A percentile compares a stretch with the other conserved stretches of the same genome.
These are phyloP conservation scores for Candida ortonii DNA, from an alignment of 805 yeast genomes.

Conservation along the genomic window DNA sequence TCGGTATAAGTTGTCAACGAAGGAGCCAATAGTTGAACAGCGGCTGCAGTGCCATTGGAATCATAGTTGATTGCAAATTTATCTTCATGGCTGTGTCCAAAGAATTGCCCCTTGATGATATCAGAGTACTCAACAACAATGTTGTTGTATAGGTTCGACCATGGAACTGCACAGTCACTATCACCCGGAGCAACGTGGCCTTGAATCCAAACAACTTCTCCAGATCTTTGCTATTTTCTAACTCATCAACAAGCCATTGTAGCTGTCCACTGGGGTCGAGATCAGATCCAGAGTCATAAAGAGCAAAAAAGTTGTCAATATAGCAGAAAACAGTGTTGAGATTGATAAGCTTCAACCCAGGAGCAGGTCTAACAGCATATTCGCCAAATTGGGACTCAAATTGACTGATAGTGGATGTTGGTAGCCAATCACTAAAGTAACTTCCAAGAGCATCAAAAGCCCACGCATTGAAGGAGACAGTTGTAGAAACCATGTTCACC, in stretches of 20 bases:
- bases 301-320: conserved; percentile 1
- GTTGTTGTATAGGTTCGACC: conserved; percentile 3
- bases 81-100: conserved; percentile 4
- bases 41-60: conserved; percentile 1
- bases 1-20: conserved; percentile 4
- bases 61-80: conserved; percentile 2
- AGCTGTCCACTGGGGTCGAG: conserved; percentile 2
- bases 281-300: conserved; percentile 1
- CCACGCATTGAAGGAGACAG: conserved; percentile 1
- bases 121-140: conserved; percentile 3
- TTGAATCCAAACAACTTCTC: conserved; percentile 2
- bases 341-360: conserved; percentile 2
- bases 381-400: neutral
- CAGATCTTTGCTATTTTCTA: neutral
- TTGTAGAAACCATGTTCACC: neutral
- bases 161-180: conserved; percentile 1
- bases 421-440: conserved; percentile 2
- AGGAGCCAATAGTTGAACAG: conserved; percentile 2
- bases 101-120: conserved; percentile 5
- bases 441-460: conserved; percentile 1
- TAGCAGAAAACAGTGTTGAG: conserved; percentile 3
- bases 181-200: conserved; percentile 3
- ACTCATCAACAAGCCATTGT: conserved; percentile 4
- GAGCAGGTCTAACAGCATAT: conserved; percentile 3
- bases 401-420: neutral